Base-by-base conservation (phyloP, 208 protist genomes). In the Trypanosoma mega region DNA sequence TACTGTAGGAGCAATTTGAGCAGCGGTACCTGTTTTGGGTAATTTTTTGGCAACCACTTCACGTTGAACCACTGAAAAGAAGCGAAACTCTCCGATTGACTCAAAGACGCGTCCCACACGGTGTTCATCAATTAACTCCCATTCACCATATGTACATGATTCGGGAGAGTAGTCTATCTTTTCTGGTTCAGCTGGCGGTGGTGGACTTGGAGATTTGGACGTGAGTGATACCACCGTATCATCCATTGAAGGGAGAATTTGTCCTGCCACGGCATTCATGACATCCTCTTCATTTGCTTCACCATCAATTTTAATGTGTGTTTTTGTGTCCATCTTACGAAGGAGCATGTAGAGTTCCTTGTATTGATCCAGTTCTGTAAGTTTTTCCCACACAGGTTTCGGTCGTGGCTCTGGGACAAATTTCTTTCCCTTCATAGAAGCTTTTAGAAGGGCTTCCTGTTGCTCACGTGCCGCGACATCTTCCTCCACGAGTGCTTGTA, bases 11-110 rank as follows among this genome's bases (percentile, higher is more conserved):
- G 74, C 23, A 11, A 74, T 45, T 2, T 68, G 41, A 11, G 60
- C 0, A 1, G 63, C 51, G 3, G 62, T 47, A 14, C 39, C 51
- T 51, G 74, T 80, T 72, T 88, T 88, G 2, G 55, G 50, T 9
- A 52, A 6, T 30, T 72, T 72, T 23, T 64, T 63, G 16, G 75
- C 64, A 26, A 47, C 14, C n/a, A 80, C 67, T 24, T 93, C 89
- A 4, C 76, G 75, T 50, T 87, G 77, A 2, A 87, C 68, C 21
- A 71, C 53, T 36, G 89, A 84, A 61, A 92, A 91, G 61, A 92
- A 88, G 24, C 81, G 78, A n/a, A 95, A 80, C 44, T 72, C 74
- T 34, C 69, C 60, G 14, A 56, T 44, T 18, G 36, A 23, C n/a
- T 30, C 31, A 14, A 30, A 30, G 12, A 39, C 47, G 11, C 44